Evolutionary conservation across 169 alveolate genomes (phyloP).

Genomic region (Theileria equi): DNA sequence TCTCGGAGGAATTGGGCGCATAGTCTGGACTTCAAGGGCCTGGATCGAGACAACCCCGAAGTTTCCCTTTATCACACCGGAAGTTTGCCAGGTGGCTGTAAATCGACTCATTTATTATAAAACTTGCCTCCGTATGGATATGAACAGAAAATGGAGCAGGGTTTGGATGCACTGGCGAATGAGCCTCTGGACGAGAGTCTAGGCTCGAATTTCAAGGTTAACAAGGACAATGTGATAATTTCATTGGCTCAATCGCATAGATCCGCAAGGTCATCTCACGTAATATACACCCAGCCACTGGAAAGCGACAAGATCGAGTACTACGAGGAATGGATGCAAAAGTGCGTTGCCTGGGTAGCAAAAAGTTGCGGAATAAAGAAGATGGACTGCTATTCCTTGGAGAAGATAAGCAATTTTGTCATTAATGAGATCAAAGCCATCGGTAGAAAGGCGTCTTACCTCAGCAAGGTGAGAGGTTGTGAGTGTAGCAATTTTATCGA

Average conservation of each 20-base stretch:
- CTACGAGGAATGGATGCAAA: slow-evolving; percentile 66
- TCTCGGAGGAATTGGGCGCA: too few species aligned
- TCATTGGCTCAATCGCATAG: slow-evolving; percentile 61
- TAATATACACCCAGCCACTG: slow-evolving; percentile 41
- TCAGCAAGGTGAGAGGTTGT: slow-evolving; percentile 51
- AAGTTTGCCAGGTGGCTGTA: too few species aligned
- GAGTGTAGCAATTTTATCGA: slow-evolving; percentile 64
- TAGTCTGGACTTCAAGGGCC: too few species aligned
- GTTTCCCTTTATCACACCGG: too few species aligned
- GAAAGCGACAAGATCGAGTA: slow-evolving; percentile 56
- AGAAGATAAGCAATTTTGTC: slow-evolving; percentile 29
- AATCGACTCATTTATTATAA: too few species aligned
- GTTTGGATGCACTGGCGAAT: too few species aligned
- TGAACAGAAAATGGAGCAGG: too few species aligned
- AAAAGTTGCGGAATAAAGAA: slow-evolving; percentile 45
- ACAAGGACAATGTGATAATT: slow-evolving; percentile 39
- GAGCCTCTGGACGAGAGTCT: background rate
- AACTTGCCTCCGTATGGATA: too few species aligned
- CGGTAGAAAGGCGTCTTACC: slow-evolving; percentile 55
- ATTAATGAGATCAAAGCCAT: slow-evolving; percentile 35
- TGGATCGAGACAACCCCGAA: too few species aligned
- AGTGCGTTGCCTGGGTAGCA: slow-evolving; percentile 67
- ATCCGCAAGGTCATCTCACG: slow-evolving; percentile 49
- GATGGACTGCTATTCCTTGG: slow-evolving; percentile 58
- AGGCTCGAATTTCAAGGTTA: slow-evolving; percentile 23